Conservation (phyloP, 208 protist genomes). For the Leishmania mexicana region DNA sequence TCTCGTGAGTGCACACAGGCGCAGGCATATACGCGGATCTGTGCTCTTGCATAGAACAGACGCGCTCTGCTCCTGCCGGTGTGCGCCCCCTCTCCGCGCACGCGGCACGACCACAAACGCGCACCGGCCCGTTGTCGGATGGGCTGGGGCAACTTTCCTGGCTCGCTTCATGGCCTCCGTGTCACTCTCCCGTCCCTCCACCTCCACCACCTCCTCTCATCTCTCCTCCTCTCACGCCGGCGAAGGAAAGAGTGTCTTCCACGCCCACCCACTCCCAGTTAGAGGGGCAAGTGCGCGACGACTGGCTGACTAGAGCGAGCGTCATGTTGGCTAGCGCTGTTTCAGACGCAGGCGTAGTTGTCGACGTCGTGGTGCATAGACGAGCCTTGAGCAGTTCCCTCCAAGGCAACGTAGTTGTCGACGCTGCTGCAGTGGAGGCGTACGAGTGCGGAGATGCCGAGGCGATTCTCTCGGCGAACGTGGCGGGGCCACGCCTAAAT, state of each 20-base stretch:
- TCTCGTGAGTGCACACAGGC: background rate
- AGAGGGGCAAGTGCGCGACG: background rate
- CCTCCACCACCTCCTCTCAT: no score
- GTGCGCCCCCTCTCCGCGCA: no score
- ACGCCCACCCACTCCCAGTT: background rate
- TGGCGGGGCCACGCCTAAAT: background rate
- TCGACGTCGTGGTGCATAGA: slow-evolving; percentile 17
- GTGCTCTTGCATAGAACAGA: background rate
- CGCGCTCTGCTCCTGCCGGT: no score
- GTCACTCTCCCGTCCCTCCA: no score
- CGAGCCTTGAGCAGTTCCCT: background rate
- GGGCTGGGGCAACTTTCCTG: no score
- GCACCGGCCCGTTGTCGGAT: no score
- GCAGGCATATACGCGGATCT: background rate
- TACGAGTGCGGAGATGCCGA: slow-evolving; percentile 5
- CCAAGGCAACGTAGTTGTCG: slow-evolving; percentile 5
- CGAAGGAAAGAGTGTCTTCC: background rate
- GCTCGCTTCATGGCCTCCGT: no score
- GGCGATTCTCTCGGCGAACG: slow-evolving; percentile 2
- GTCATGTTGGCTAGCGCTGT: slow-evolving; percentile 22
- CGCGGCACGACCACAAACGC: no score
- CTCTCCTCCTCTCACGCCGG: background rate
- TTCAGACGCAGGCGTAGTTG: slow-evolving; percentile 12
- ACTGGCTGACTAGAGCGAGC: background rate
- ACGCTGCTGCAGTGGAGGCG: slow-evolving; percentile 13